Conservation (phyloP, 306 rosid genomes). For the Casuarina glauca region DNA sequence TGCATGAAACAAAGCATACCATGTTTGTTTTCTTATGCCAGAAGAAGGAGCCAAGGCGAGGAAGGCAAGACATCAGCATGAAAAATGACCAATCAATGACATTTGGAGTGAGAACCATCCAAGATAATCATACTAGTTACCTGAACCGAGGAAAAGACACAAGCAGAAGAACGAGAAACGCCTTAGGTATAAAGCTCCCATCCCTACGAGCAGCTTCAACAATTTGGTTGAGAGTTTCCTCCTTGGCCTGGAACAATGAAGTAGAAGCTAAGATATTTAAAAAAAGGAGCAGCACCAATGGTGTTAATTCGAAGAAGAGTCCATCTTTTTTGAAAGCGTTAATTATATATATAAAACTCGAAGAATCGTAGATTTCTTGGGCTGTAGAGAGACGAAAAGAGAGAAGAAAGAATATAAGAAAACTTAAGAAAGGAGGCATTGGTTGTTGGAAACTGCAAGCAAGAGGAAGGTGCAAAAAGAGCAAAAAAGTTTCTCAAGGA, state of each 20-base stretch:
- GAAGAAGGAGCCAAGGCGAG: background rate
- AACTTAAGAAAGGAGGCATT: constrained; percentile 93
- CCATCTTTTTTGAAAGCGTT: constrained; percentile 34
- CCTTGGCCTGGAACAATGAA: constrained; percentile 39
- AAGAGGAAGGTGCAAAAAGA: constrained; percentile 61
- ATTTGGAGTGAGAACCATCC: background rate
- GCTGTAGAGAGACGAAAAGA: constrained; percentile 48
- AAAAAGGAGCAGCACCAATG: constrained; percentile 43
- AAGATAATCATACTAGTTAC: constrained; percentile 31
- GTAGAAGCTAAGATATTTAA: constrained; percentile 53
- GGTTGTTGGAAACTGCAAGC: constrained; percentile 82
- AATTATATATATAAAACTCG: constrained; percentile 41
- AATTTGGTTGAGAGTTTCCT: constrained; percentile 27
- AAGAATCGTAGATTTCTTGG: constrained; percentile 93
- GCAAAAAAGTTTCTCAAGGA: constrained; percentile 32
- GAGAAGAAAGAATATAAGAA: constrained; percentile 81
- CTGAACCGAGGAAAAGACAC: constrained; percentile 61
- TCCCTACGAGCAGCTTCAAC: constrained; percentile 39
- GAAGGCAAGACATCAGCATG: background rate
- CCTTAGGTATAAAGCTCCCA: constrained; percentile 46
- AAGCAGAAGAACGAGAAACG: constrained; percentile 45
- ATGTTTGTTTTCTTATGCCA: background rate
- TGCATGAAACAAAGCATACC: background rate
- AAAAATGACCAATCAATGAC: background rate
- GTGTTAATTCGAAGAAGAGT: constrained; percentile 44